These are phyloP conservation scores for Biscutella laevigata DNA, from an alignment of 441 rosid genomes.

Conservation along the genomic window DNA sequence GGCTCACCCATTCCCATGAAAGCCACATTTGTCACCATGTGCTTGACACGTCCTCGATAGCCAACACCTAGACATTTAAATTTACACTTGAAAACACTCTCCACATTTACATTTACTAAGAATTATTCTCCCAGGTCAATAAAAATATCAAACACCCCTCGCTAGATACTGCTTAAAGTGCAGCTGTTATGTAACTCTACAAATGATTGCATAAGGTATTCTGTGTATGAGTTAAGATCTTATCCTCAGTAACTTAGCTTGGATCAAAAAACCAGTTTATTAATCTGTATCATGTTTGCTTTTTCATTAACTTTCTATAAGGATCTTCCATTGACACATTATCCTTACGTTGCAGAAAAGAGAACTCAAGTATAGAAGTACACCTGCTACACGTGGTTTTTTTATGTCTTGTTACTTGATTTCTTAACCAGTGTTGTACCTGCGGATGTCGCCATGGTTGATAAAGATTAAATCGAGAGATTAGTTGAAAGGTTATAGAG, in stretches of 20 bases:
- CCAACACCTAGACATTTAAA: conserved; percentile 53
- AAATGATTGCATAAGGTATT: neutral
- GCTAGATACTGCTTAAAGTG: neutral
- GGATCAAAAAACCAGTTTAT: conserved; percentile 5
- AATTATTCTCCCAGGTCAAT: neutral
- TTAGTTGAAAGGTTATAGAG: too few relatives aligned
- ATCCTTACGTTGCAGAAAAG: conserved; percentile 5
- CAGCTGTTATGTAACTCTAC: neutral
- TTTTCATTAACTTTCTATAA: neutral
- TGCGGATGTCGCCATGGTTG: too few relatives aligned
- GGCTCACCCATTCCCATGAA: conserved; percentile 99
- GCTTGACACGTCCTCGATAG: conserved; percentile 79
- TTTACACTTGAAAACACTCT: conserved; percentile 8
- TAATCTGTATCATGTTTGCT: neutral
- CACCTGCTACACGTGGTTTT: too few relatives aligned
- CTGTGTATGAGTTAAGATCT: neutral
- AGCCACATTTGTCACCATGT: conserved; percentile 86
- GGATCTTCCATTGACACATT: neutral
- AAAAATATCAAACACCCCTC: neutral
- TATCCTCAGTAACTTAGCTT: neutral
- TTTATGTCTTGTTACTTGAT: too few relatives aligned
- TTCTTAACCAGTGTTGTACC: too few relatives aligned
- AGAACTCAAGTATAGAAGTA: neutral
- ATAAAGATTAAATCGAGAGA: too few relatives aligned
- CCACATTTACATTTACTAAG: neutral